Base-by-base conservation (phyloP, 1,139 yeast species). In the Scheffersomyces insectosa region DNA sequence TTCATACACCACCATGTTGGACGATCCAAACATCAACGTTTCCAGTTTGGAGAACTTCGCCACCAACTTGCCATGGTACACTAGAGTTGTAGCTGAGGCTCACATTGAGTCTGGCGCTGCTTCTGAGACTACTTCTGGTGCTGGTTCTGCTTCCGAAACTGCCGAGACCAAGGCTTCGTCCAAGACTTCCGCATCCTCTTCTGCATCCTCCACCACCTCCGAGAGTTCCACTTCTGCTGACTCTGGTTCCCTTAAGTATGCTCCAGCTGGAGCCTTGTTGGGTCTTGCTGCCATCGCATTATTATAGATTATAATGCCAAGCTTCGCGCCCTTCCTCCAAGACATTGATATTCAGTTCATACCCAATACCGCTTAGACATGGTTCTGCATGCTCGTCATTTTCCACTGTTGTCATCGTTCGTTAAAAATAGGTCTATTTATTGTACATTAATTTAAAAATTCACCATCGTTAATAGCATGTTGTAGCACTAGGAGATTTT, bases 11-110 rank as follows among this genome's bases (percentile, higher is more conserved):
- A 70, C 78, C 10, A 56, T 73, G 46, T 63, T 72, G 54, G 59
- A 62, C 33, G 51, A 64, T 39, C 42, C 51, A 16, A 37, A 44
- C 30, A 23, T 60, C 36, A 37, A 56, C 43, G 54, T 72, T 27
- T 37, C 50, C 6, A 47, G 59, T 10, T 62, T 74, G 47, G 63
- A 57, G 51, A 47, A 52, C 13, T 73, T 60, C 52, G 79, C 76
- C 33, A 63, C 72, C 33, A 59, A 60, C 33, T 66, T 74, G 49
- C 77, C 79, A 29, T 74, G 79, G 79, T 70, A 64, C 56, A 40
- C 70, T 14, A 58, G 73, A 42, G 57, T 72, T 42, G 55, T 48
- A 12, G 60, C 60, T 6, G 64, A 47, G 15, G 49, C 48, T 4
- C 45, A 38, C 10, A 41, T 42, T 37, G 35, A 45, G 8, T 33